Conservation (phyloP, 2,329 filamentous ascomycete genomes). For the Cryoendolithus antarcticus region DNA sequence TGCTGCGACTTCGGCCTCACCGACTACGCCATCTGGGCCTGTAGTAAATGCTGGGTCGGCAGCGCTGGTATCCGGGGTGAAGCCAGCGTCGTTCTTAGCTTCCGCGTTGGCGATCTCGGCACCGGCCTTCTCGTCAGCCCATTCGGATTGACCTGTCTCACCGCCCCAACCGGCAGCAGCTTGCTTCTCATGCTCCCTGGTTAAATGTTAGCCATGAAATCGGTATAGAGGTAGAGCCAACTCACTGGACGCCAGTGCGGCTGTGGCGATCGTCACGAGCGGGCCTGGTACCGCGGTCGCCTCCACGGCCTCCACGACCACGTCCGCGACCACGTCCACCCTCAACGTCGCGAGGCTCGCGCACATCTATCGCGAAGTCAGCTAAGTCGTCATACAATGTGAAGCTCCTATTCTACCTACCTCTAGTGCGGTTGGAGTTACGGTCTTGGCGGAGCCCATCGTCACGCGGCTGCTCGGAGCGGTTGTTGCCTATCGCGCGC, state of each 20-base stretch:
- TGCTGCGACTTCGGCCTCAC: conserved; percentile 16
- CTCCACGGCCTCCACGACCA: conserved; percentile 41
- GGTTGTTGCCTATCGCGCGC: conserved; percentile 49
- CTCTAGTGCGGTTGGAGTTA: conserved; percentile 26
- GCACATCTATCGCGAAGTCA: conserved; percentile 10
- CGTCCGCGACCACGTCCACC: conserved; percentile 37
- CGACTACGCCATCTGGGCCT: conserved; percentile 26
- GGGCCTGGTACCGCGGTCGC: conserved; percentile 34
- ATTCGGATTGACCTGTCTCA: conserved; percentile 60
- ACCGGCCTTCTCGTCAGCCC: conserved; percentile 82
- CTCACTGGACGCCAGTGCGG: conserved; percentile 47
- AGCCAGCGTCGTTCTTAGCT: conserved; percentile 52
- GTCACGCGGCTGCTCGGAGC: conserved; percentile 57
- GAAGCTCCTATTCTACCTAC: conserved; percentile 14
- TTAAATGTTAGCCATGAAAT: conserved; percentile 12
- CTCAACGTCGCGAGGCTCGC: conserved; percentile 30
- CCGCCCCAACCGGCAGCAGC: conserved; percentile 82
- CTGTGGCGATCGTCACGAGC: conserved; percentile 50
- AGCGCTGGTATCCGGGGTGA: conserved; percentile 22
- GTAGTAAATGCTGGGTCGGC: conserved; percentile 33
- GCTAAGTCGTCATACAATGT: background rate
- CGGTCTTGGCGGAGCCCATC: conserved; percentile 46
- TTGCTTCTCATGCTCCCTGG: conserved; percentile 72
- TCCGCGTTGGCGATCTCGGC: conserved; percentile 80
- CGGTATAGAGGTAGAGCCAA: conserved; percentile 1